Evolutionary conservation across 805 yeast species (phyloP).

Genomic region (Candida golubevii): DNA sequence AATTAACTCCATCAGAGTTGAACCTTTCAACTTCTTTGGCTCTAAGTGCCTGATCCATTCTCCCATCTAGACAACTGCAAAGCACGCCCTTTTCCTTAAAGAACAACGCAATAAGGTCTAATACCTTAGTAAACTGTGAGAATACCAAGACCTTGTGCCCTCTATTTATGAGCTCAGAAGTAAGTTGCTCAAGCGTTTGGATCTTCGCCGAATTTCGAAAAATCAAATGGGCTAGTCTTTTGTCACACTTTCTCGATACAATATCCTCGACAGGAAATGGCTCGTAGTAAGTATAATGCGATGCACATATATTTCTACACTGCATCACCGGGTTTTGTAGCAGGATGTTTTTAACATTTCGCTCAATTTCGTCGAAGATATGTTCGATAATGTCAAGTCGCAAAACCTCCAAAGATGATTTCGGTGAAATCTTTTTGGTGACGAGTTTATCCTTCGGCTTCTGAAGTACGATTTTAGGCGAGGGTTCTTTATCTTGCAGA

Average conservation of each 20-base stretch:
- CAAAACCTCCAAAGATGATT: too few relatives aligned
- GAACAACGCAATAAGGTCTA: slow-evolving; percentile 81
- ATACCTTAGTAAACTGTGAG: slow-evolving; percentile 78
- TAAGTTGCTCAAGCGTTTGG: slow-evolving; percentile 60
- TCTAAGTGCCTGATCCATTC: slow-evolving; percentile 61
- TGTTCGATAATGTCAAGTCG: too few relatives aligned
- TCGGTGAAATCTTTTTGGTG: too few relatives aligned
- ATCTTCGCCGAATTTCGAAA: slow-evolving; percentile 68
- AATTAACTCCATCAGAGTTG: slow-evolving; percentile 18
- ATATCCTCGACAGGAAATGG: slow-evolving; percentile 58
- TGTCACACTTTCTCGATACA: slow-evolving; percentile 29
- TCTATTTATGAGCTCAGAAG: slow-evolving; percentile 43
- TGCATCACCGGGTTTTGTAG: slow-evolving; percentile 77
- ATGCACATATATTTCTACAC: slow-evolving; percentile 75
- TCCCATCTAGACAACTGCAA: slow-evolving; percentile 72
- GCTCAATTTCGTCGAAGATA: slow-evolving; percentile 1
- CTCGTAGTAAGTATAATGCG: slow-evolving; percentile 78
- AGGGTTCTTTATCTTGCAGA: slow-evolving; percentile 28
- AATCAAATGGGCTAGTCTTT: slow-evolving; percentile 25
- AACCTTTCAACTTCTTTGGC: slow-evolving; percentile 59
- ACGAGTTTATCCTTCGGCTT: too few relatives aligned
- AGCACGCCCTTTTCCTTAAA: slow-evolving; percentile 44
- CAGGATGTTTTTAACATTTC: slow-evolving; percentile 1
- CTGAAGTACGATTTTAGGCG: too few relatives aligned
- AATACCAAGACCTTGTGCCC: slow-evolving; percentile 76